Conservation (phyloP, 805 yeast genomes). For the Debaryomyces hansenii region DNA sequence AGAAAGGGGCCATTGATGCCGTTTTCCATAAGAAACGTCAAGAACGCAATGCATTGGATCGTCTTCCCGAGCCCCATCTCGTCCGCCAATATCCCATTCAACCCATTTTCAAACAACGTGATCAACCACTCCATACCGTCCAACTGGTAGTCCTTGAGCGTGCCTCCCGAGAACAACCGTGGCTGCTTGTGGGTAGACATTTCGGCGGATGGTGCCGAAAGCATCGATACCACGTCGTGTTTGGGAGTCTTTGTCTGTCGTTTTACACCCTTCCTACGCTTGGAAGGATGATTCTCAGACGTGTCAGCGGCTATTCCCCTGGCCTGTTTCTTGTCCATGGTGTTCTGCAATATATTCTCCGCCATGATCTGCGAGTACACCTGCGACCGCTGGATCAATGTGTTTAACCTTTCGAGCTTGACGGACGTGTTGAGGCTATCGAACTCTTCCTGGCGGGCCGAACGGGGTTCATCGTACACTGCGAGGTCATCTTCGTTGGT, state of each 20-base stretch:
- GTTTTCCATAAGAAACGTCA: conserved; percentile 75
- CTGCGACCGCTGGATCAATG: conserved; percentile 82
- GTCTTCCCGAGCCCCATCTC: conserved; percentile 99
- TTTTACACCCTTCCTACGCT: conserved; percentile 3
- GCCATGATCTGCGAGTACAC: conserved; percentile 85
- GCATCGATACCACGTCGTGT: conserved; percentile 17
- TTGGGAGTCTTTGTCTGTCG: conserved; percentile 9
- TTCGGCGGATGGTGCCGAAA: conserved; percentile 9
- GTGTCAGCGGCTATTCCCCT: conserved; percentile 15
- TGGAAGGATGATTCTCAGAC: conserved; percentile 16
- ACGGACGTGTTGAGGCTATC: conserved; percentile 49
- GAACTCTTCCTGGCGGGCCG: conserved; percentile 37
- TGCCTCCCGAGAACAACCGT: conserved; percentile 43
- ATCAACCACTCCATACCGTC: conserved; percentile 91
- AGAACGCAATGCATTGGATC: conserved; percentile 77
- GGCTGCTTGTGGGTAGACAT: conserved; percentile 29
- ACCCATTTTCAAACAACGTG: conserved; percentile 86
- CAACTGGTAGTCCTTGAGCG: conserved; percentile 78
- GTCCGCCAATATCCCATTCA: conserved; percentile 94
- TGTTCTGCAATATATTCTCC: conserved; percentile 63
- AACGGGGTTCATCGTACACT: neutral
- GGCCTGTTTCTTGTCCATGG: conserved; percentile 24
- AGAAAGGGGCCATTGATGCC: conserved; percentile 78
- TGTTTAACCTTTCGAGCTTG: conserved; percentile 66
- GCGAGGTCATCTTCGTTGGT: conserved; percentile 4